These are phyloP conservation scores for Fulvia fulva DNA, from an alignment of 2,329 filamentous ascomycete genomes.

Conservation along the genomic window DNA sequence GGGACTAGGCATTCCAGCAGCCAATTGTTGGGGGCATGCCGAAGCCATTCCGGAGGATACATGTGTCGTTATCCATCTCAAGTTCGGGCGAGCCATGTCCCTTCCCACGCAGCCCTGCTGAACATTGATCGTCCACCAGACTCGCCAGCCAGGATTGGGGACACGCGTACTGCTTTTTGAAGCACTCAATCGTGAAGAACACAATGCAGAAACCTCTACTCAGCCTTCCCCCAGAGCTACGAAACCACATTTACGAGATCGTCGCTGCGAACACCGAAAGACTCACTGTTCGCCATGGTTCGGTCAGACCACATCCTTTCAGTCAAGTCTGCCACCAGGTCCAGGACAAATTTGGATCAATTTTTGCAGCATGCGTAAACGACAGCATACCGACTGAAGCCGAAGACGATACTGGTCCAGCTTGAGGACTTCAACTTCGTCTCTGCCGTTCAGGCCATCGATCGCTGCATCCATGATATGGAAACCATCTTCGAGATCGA, in stretches of 20 bases:
- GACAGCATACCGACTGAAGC: background rate
- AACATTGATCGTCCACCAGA: too few species aligned
- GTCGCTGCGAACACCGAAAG: slow-evolving; percentile 10
- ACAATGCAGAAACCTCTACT: slow-evolving; percentile 5
- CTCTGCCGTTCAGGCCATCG: slow-evolving; percentile 5
- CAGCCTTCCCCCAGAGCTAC: slow-evolving; percentile 18
- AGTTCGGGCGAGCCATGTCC: too few species aligned
- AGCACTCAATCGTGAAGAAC: background rate
- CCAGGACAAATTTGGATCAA: slow-evolving; percentile 10
- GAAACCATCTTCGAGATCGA: slow-evolving; percentile 9
- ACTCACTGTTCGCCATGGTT: slow-evolving; percentile 9
- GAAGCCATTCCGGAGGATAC: background rate
- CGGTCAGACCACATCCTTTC: slow-evolving; percentile 10
- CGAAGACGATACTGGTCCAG: slow-evolving; percentile 5
- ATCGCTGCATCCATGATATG: background rate
- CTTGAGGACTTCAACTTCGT: slow-evolving; percentile 12
- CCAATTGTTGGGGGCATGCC: background rate
- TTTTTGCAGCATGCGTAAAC: slow-evolving; percentile 1
- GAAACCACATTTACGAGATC: slow-evolving; percentile 27
- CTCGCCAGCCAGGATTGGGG: too few species aligned
- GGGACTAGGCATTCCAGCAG: background rate
- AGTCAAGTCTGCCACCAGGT: slow-evolving; percentile 10
- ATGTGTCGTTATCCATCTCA: too few species aligned
- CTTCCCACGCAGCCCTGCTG: too few species aligned
- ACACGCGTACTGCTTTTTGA: background rate